Conservation (phyloP, 306 rosid genomes). For the Rosa lucieae region DNA sequence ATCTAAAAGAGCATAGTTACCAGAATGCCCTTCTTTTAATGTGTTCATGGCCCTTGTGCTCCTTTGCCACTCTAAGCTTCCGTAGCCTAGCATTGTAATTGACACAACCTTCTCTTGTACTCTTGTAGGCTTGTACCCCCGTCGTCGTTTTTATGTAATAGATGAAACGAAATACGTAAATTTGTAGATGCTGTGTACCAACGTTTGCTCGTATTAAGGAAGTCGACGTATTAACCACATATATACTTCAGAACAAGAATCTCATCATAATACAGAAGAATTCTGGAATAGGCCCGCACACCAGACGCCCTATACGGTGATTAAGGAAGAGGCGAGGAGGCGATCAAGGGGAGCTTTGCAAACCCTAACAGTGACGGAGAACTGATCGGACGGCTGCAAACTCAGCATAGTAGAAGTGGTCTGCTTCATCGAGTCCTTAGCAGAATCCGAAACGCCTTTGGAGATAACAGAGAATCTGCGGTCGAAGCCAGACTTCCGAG, state of each 20-base stretch:
- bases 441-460: slow-evolving; percentile 73
- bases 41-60: background rate
- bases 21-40: background rate
- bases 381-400: slow-evolving; percentile 39
- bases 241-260: background rate
- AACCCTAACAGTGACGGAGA: slow-evolving; percentile 66
- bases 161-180: background rate
- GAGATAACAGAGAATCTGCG: slow-evolving; percentile 54
- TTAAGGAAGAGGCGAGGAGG: slow-evolving; percentile 66
- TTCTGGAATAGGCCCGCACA: too few relatives aligned
- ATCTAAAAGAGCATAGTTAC: background rate
- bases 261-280: background rate
- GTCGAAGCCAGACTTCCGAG: too few relatives aligned
- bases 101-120: background rate
- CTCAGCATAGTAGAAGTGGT: slow-evolving; percentile 87
- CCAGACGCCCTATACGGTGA: too few relatives aligned
- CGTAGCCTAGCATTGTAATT: too few relatives aligned
- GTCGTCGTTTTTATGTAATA: background rate
- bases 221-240: background rate
- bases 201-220: too few relatives aligned
- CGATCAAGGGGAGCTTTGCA: slow-evolving; percentile 67
- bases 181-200: background rate
- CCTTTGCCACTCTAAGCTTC: background rate
- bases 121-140: too few relatives aligned
- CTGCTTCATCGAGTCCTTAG: slow-evolving; percentile 90